Percentiles rank a stretch among this genome's conserved stretches.
Conservation (phyloP, 2,329 filamentous ascomycete genomes). For the Dryadomyces quercivorus region DNA sequence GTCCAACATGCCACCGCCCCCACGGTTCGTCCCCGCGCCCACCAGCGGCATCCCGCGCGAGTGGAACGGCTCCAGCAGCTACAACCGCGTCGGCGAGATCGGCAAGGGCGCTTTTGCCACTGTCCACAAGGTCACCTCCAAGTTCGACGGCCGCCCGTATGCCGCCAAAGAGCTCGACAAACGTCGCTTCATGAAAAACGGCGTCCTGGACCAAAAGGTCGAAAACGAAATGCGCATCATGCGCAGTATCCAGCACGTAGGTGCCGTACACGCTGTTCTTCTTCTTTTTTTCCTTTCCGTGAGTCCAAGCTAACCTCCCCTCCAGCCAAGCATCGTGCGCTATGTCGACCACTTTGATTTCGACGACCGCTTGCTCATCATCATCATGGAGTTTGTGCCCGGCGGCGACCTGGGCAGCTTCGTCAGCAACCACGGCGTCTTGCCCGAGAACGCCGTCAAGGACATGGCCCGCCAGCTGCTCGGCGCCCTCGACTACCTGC, state of each 20-base stretch:
- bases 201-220: conserved; percentile 76
- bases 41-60: conserved; percentile 33
- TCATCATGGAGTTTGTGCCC: conserved; percentile 89
- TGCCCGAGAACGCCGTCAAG: conserved; percentile 59
- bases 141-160: conserved; percentile 69
- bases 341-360: conserved; percentile 84
- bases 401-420: conserved; percentile 72
- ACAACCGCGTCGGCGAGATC: conserved; percentile 71
- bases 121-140: conserved; percentile 81
- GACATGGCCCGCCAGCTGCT: conserved; percentile 66
- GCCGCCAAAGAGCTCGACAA: conserved; percentile 95
- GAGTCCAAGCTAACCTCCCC: too few species aligned
- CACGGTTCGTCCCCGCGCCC: conserved; percentile 16
- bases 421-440: conserved; percentile 45
- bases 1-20: conserved; percentile 7
- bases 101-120: conserved; percentile 92
- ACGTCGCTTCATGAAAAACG: conserved; percentile 84
- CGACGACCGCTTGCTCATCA: conserved; percentile 74
- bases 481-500: conserved; percentile 74
- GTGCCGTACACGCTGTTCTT: conserved; percentile 18
- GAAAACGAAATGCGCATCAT: conserved; percentile 98
- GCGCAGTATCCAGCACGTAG: conserved; percentile 69
- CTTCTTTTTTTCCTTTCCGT: neutral
- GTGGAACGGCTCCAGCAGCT: conserved; percentile 76
- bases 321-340: conserved; percentile 72